Percentiles rank a stretch among this genome's conserved stretches.
Conservation (phyloP, 345 rosid species). For the Clarkia xantiana region DNA sequence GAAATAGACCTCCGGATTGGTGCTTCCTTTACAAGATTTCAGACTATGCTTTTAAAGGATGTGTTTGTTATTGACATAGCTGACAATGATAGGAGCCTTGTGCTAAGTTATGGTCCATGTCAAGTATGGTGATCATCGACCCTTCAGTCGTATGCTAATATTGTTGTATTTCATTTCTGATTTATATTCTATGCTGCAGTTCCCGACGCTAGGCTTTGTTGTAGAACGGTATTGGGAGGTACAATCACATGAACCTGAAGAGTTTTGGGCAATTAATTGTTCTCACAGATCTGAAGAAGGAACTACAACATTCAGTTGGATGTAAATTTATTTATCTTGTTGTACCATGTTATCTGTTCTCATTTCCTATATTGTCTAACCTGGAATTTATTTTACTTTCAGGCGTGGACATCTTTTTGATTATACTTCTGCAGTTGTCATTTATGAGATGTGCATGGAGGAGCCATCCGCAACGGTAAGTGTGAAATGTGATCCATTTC, state of each 20-base stretch:
- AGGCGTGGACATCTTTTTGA: constrained; percentile 98
- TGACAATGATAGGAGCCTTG: constrained; percentile 69
- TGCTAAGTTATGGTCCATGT: constrained; percentile 96
- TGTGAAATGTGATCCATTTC: constrained; percentile 4
- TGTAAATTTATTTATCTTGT: constrained; percentile 29
- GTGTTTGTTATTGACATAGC: constrained; percentile 55
- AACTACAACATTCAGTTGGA: constrained; percentile 67
- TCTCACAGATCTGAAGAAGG: constrained; percentile 75
- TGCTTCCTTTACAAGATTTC: constrained; percentile 96
- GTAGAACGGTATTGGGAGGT: constrained; percentile 96
- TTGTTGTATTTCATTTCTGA: constrained; percentile 7
- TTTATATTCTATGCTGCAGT: constrained; percentile 28
- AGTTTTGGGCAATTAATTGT: constrained; percentile 84
- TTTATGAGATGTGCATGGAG: constrained; percentile 87
- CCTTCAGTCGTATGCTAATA: constrained; percentile 1
- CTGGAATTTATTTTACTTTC: constrained; percentile 13
- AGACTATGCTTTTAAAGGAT: constrained; percentile 79
- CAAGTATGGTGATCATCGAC: constrained; percentile 39
- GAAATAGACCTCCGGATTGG: constrained; percentile 96
- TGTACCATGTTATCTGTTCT: constrained; percentile 5
- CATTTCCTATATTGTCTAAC: constrained; percentile 7
- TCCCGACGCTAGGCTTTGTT: constrained; percentile 91
- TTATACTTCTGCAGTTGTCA: constrained; percentile 52
- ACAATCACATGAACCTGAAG: constrained; percentile 93
- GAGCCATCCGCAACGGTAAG: constrained; percentile 85